phyloP scores from a whole-genome alignment of 2,329 filamentous ascomycete genomes.

The Exserohilum rostratum region DNA sequence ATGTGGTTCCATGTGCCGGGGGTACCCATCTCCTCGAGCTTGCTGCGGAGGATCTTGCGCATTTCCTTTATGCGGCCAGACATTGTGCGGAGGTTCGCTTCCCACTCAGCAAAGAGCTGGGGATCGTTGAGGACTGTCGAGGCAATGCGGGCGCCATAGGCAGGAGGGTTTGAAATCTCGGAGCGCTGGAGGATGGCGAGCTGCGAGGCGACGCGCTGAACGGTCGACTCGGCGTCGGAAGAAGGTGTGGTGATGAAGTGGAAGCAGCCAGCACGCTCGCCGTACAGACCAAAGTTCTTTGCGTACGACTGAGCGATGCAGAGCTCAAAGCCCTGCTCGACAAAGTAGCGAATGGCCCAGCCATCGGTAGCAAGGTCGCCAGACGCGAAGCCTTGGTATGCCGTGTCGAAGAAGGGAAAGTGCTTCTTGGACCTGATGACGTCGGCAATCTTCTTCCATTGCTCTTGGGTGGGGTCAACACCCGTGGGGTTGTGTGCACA shows the following conservation, averaged over 20 bases:
- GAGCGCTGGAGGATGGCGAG: constrained; percentile 93
- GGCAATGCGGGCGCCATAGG: constrained; percentile 91
- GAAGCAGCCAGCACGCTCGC: constrained; percentile 94
- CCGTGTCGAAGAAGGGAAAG: constrained; percentile 98
- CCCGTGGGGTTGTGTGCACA: constrained; percentile 99
- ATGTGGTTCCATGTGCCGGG: constrained; percentile 97
- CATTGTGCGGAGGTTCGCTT: constrained; percentile 91
- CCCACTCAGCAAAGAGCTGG: constrained; percentile 85
- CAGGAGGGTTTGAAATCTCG: constrained; percentile 95
- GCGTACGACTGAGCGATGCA: constrained; percentile 61
- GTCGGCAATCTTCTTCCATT: constrained; percentile 89
- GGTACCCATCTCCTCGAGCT: constrained; percentile 83
- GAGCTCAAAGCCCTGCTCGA: constrained; percentile 82
- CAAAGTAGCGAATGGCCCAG: constrained; percentile 91
- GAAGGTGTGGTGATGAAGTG: constrained; percentile 83
- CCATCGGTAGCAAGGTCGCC: constrained; percentile 85
- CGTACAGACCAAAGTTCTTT: constrained; percentile 79
- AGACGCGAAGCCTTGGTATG: constrained; percentile 97
- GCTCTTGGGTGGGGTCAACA: constrained; percentile 89
- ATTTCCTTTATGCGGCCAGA: constrained; percentile 93
- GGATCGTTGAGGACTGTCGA: constrained; percentile 82
- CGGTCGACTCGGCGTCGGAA: constrained; percentile 67
- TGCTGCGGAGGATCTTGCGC: constrained; percentile 76
- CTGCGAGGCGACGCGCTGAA: constrained; percentile 76
- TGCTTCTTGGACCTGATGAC: constrained; percentile 79